phyloP scores from a whole-genome alignment of 2,329 filamentous ascomycete genomes.

The Calonectria ilicicola region DNA sequence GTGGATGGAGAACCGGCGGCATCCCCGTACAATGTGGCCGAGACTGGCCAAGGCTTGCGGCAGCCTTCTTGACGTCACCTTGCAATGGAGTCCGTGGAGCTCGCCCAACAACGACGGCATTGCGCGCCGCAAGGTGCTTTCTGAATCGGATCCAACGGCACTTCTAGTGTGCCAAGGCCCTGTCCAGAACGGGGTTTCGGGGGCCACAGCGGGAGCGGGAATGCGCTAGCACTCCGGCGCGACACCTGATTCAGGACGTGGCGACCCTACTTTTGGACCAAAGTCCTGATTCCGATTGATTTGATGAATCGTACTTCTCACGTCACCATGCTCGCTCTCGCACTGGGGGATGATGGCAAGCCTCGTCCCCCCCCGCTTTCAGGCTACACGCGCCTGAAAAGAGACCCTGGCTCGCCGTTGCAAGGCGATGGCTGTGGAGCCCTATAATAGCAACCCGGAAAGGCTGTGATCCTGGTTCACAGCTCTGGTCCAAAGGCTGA shows the following conservation, averaged over 20 bases:
- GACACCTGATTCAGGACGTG: constrained; percentile 1
- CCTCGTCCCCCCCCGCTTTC: neutral
- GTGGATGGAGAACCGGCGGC: neutral
- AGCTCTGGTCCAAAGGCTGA: neutral
- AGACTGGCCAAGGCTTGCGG: neutral
- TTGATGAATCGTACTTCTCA: neutral
- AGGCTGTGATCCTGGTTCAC: neutral
- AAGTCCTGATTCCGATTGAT: constrained; percentile 6
- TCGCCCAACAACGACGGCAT: neutral
- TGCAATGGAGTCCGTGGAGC: neutral
- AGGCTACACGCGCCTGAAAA: neutral
- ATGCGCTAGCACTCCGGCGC: neutral
- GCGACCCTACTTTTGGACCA: neutral
- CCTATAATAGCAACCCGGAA: neutral
- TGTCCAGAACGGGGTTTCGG: neutral
- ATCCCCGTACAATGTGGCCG: neutral
- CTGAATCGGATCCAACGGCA: constrained; percentile 25
- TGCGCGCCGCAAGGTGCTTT: neutral
- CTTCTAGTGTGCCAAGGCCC: constrained; percentile 20
- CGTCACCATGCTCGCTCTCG: neutral
- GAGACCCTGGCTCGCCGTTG: neutral
- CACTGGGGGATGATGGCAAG: neutral
- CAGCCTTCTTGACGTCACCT: constrained; percentile 37
- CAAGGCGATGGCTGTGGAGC: constrained; percentile 6
- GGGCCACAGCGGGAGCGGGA: constrained; percentile 5